A percentile compares a stretch with the other conserved stretches of the same genome.
Conservation (phyloP, 495 filamentous ascomycete species). For the Aspergillus sclerotioniger region DNA sequence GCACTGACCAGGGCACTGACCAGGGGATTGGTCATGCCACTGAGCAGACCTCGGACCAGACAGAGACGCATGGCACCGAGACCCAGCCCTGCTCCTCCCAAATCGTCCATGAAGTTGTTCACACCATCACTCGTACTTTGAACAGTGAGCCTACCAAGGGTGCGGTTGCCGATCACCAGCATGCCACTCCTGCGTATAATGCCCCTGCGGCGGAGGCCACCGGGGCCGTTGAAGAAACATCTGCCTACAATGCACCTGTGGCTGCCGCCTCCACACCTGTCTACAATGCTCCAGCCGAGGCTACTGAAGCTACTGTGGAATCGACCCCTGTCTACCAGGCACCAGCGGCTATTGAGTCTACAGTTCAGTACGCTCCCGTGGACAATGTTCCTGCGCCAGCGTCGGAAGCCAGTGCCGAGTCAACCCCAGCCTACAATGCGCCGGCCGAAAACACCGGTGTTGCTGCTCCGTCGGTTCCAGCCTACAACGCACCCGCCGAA, state of each 20-base stretch:
- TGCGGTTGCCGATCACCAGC: background rate
- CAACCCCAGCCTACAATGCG: background rate
- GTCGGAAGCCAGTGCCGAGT: background rate
- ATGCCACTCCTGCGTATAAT: constrained; percentile 10
- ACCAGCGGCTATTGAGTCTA: background rate
- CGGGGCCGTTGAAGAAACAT: background rate
- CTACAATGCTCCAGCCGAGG: background rate
- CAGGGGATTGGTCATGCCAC: background rate
- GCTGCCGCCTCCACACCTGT: background rate
- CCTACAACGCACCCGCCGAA: background rate
- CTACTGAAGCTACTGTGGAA: background rate
- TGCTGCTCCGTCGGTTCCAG: no score
- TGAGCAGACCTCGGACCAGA: background rate
- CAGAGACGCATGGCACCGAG: constrained; percentile 6
- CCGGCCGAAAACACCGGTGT: no score
- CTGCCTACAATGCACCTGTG: background rate
- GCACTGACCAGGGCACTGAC: background rate
- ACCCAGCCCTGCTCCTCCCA: constrained; percentile 1
- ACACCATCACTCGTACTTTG: constrained; percentile 30
- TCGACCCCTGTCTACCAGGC: background rate
- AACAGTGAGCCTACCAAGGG: background rate
- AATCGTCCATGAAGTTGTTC: constrained; percentile 27
- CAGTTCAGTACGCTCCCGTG: background rate
- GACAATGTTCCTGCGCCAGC: background rate
- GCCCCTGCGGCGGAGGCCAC: background rate